Evolutionary conservation across 2,329 filamentous ascomycete genomes (phyloP), one percentile per base, ranked within the genome.

Genomic region (Moelleriella libera): DNA sequence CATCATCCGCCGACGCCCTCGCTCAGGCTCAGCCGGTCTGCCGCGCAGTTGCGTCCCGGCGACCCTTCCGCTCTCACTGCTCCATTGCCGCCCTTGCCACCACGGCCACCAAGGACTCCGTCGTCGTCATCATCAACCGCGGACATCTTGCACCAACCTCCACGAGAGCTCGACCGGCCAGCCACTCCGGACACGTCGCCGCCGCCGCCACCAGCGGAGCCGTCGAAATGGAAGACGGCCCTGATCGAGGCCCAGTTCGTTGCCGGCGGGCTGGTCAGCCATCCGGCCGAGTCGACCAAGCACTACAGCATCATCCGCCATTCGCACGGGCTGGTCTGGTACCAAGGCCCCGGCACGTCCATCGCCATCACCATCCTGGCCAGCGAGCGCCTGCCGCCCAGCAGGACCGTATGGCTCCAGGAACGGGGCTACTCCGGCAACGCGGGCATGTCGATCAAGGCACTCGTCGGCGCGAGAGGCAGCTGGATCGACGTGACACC

Each of bases 401-500:
- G 74, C 29, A 71, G 82, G 6, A 77, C 75, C 0, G 58, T 85
- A 11, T 86, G 80, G 78, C 64, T 86, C 30, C 82, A 86, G 63
- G 72, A 72, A 49, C 82, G 80, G 52, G 83, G 82, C 2, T 84
- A 70, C 64, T 79, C 78, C 0, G 83, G 83, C 5, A 80, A 81
- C 56, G 71, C 80, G 45, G 83, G 83, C 14, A 83, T 86, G 75
- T 71, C 71, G 6, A 64, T 80, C 30, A 83, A 82, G 57, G 75
- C 80, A 0, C 60, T 85, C 1, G 63, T 85, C 37, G 75, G 80
- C 6, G 69, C 73, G 0, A 76, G 71, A 10, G 68, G 70, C 6
- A 69, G 65, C 54, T 86, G 83, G 82, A 66, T 85, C 10, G 73
- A 86, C 49, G 81, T 85, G 2, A 86, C 83, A 0, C 83, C 83